phyloP scores from a whole-genome alignment of 306 rosid genomes.

The Vigna nakashimae region DNA sequence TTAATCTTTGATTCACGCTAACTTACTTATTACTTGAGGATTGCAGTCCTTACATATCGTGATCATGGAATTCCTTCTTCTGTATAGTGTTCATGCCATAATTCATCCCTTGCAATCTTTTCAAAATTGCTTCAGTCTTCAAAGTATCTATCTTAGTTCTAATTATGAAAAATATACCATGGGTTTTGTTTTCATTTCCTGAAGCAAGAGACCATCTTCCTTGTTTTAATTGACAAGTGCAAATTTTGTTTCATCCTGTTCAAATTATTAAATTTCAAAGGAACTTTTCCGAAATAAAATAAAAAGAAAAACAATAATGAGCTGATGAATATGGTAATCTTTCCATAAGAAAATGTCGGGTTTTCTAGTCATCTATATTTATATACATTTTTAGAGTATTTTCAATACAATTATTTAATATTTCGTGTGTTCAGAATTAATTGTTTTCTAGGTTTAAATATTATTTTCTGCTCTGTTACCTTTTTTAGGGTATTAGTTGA shows the following conservation, averaged over 20 bases:
- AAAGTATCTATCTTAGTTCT: not conserved
- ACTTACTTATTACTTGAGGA: not conserved
- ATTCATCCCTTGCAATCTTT: not conserved
- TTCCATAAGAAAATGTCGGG: no score
- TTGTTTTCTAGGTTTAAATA: no score
- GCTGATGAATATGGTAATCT: no score
- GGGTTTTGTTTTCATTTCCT: not conserved
- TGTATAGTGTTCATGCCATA: not conserved
- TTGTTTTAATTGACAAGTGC: not conserved
- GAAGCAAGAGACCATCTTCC: not conserved
- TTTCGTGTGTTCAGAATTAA: no score
- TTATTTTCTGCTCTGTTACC: no score
- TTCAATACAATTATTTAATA: no score
- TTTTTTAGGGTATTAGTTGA: no score
- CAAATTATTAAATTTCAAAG: not conserved
- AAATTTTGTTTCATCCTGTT: not conserved
- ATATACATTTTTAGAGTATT: no score
- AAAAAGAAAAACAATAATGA: no score
- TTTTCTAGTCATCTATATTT: no score
- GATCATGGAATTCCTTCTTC: not conserved
- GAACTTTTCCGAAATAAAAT: no score
- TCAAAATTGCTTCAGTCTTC: not conserved
- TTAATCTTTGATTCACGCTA: no score
- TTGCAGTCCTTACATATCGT: not conserved
- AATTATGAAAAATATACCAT: not conserved